Percentiles rank a stretch among this genome's conserved stretches.
Evolutionary conservation across 768 basidiomycete species (phyloP).

Genomic region (Podaxis rugospora): DNA sequence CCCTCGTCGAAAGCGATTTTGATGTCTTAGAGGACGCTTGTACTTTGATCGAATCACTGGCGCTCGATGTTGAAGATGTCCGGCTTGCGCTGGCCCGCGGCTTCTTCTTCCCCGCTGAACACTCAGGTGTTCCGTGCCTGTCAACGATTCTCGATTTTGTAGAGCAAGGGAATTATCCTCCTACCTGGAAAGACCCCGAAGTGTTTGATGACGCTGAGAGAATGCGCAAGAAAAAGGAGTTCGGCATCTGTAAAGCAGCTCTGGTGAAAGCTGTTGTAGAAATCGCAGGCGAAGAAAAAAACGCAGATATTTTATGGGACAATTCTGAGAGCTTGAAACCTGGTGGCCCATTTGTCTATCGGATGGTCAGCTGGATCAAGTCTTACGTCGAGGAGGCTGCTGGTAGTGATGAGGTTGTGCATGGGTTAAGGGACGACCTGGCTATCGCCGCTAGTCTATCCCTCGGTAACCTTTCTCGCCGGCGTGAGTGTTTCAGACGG

Average conservation of each 20-base stretch:
- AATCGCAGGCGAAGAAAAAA: constrained; percentile 76
- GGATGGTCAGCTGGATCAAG: constrained; percentile 76
- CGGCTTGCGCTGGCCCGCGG: constrained; percentile 69
- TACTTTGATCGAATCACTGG: constrained; percentile 71
- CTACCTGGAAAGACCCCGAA: constrained; percentile 47
- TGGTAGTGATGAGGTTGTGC: constrained; percentile 23
- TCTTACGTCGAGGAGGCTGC: constrained; percentile 40
- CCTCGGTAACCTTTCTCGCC: constrained; percentile 75
- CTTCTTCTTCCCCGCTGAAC: constrained; percentile 52
- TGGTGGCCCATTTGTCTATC: constrained; percentile 68
- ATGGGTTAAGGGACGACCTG: constrained; percentile 59
- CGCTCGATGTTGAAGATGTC: constrained; percentile 75
- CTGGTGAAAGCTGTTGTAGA: constrained; percentile 85
- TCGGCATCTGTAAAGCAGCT: constrained; percentile 81
- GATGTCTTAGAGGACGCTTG: constrained; percentile 72
- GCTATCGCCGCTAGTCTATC: constrained; percentile 79
- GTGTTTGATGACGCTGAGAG: constrained; percentile 44
- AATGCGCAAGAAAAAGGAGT: constrained; percentile 60
- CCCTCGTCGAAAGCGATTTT: constrained; percentile 60
- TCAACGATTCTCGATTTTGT: constrained; percentile 67
- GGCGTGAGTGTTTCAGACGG: constrained; percentile 42
- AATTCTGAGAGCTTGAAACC: constrained; percentile 48
- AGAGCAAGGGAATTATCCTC: constrained; percentile 64
- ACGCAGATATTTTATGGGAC: constrained; percentile 76
- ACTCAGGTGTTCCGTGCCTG: constrained; percentile 54